These are phyloP conservation scores for Calonectria crousiana DNA, from an alignment of 2,329 filamentous ascomycete species.

Conservation along the genomic window DNA sequence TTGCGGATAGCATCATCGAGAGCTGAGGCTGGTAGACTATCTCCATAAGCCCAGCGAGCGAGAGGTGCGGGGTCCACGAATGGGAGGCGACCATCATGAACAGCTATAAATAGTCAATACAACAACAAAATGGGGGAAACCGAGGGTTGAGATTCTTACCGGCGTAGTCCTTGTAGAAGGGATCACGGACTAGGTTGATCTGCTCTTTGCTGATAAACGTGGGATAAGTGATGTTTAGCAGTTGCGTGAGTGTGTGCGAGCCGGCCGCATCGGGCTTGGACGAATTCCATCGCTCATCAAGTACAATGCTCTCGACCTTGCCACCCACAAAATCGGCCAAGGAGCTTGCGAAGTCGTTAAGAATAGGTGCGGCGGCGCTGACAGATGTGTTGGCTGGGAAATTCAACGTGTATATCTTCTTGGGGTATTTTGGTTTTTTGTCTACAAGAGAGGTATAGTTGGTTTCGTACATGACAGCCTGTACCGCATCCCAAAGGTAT, in stretches of 20 bases:
- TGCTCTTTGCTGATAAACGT: conserved; percentile 54
- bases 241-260: conserved; percentile 26
- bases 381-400: background rate
- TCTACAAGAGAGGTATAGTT: conserved; percentile 35
- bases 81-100: conserved; percentile 49
- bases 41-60: conserved; percentile 51
- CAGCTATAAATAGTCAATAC: background rate
- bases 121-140: background rate
- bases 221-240: conserved; percentile 51
- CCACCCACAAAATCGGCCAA: background rate
- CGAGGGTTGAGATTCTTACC: conserved; percentile 22
- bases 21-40: conserved; percentile 40
- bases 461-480: conserved; percentile 39
- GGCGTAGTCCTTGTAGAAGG: conserved; percentile 55
- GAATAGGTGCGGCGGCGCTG: background rate
- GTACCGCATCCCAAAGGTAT: conserved; percentile 48
- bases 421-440: conserved; percentile 1
- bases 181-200: conserved; percentile 50
- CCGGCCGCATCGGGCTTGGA: background rate
- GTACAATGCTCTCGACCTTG: background rate
- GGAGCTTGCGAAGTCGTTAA: background rate
- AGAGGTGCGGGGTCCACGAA: conserved; percentile 53
- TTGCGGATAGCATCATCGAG: conserved; percentile 58
- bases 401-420: background rate
- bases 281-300: background rate